Evolutionary conservation across 108 stramenopile genomes (phyloP), one percentile per base, ranked within the genome.

Genomic region (Pelagomonas calceolata): DNA sequence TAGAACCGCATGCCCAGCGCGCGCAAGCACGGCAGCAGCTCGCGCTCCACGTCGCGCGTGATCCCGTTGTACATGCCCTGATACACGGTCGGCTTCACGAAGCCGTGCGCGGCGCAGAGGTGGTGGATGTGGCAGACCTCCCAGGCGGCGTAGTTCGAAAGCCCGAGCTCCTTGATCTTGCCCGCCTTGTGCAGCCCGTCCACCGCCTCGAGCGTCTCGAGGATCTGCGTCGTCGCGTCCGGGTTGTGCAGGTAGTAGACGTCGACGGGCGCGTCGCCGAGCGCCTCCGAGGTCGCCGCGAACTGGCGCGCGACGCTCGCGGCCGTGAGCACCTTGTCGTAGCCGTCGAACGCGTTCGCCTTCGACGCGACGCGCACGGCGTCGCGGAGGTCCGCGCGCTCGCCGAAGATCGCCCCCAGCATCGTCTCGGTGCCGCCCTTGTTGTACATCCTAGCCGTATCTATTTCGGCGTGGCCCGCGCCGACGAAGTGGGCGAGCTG

Each of bases 1-100:
- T 77, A 77, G 73, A 81, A 81, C 15, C 73, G 66, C 39, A 79
- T 76, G 34, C 76, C 76, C n/a, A 73, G 78, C 16, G 66, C 72
- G 60, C 68, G 66, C 34, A 79, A 67, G 26, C 76, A 72, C 4
- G 80, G 80, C 32, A 81, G 72, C 35, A 81, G 78, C 68, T 80
- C 80, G 30, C 34, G 39, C 63, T 81, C 80, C 0, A 79, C 78
- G 32, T 45, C 76, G 31, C 80, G 75, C 0, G 75, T 81, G 33
- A 81, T 36, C 17, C 66, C 72, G 73, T 81, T 81, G 68, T 81
- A 81, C 79, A 81, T 76, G 51, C 80, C 80, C 78, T 81, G 80
- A 65, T 80, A 80, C 51, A 80, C 74, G 26, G 74, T 51, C 32
- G 79, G 79, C 32, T 69, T 63, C 43, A 68, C 69, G 72, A 63